These are phyloP conservation scores for Scenedesmus sp. DNA, from an alignment of 163 green algal species.

Conservation along the genomic window DNA sequence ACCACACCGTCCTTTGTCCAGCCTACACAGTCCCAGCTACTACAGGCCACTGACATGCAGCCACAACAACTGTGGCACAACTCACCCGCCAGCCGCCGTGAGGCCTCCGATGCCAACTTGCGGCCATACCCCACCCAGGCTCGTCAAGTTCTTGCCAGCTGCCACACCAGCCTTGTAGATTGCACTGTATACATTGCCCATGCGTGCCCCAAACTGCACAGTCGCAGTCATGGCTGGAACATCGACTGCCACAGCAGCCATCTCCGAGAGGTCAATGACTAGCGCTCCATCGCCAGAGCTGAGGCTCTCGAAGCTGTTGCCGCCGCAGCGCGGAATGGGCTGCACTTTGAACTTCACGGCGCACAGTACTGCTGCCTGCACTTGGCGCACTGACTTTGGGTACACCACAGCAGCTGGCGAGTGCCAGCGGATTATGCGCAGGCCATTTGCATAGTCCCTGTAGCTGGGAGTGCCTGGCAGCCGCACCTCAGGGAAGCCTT, in stretches of 20 bases:
- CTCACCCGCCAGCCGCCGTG: constrained; percentile 31
- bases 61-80: background rate
- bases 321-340: constrained; percentile 34
- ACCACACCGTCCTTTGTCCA: no score
- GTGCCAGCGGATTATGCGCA: constrained; percentile 26
- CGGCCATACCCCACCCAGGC: constrained; percentile 32
- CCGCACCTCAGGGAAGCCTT: constrained; percentile 1
- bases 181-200: constrained; percentile 35
- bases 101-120: constrained; percentile 42
- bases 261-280: constrained; percentile 38
- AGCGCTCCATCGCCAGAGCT: constrained; percentile 30
- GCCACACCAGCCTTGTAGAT: constrained; percentile 3
- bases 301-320: constrained; percentile 39
- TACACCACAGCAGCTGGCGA: constrained; percentile 25
- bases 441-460: constrained; percentile 23
- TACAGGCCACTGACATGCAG: background rate
- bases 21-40: background rate
- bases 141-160: constrained; percentile 31
- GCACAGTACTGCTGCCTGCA: constrained; percentile 46
- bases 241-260: constrained; percentile 15
- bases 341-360: constrained; percentile 2
- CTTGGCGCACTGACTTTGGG: background rate
- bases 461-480: constrained; percentile 33
- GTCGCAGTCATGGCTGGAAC: constrained; percentile 30
- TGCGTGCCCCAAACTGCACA: constrained; percentile 13